phyloP scores from a whole-genome alignment of 2,329 filamentous ascomycete genomes.

The Knufia petricola region DNA sequence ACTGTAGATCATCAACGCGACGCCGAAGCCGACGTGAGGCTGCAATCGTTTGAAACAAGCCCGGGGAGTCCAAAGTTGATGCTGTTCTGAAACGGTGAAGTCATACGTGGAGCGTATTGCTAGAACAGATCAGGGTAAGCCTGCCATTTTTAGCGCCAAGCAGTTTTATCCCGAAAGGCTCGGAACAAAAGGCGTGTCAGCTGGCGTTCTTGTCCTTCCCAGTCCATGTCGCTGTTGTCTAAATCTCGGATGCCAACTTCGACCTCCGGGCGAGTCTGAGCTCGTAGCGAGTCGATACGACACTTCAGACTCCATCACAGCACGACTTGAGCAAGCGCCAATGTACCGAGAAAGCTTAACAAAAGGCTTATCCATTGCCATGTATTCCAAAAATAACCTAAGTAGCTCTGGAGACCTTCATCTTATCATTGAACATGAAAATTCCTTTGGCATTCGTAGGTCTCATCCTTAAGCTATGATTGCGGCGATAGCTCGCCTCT shows the following conservation, averaged over 20 bases:
- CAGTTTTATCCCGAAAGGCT: too few relatives aligned
- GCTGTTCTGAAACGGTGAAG: slow-evolving; percentile 1
- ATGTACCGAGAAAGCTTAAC: too few relatives aligned
- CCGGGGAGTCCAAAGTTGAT: slow-evolving; percentile 1
- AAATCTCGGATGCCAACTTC: too few relatives aligned
- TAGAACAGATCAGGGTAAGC: not conserved
- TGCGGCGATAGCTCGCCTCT: slow-evolving; percentile 30
- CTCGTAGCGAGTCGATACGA: too few relatives aligned
- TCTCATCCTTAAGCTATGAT: not conserved
- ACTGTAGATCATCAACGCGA: not conserved
- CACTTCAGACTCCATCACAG: too few relatives aligned
- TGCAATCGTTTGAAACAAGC: slow-evolving; percentile 4
- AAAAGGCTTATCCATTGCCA: too few relatives aligned
- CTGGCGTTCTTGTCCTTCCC: too few relatives aligned
- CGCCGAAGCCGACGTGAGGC: not conserved
- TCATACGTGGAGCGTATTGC: not conserved
- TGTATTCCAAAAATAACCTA: not conserved
- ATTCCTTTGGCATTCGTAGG: not conserved
- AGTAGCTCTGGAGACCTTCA: not conserved
- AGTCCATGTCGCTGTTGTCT: too few relatives aligned
- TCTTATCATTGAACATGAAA: not conserved
- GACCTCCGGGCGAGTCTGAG: too few relatives aligned
- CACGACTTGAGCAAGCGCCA: too few relatives aligned
- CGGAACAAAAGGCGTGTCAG: too few relatives aligned
- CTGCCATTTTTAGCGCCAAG: not conserved